Conservation (phyloP, 192 early-diverging fungal genomes). For the Powellomyces hirtus region DNA sequence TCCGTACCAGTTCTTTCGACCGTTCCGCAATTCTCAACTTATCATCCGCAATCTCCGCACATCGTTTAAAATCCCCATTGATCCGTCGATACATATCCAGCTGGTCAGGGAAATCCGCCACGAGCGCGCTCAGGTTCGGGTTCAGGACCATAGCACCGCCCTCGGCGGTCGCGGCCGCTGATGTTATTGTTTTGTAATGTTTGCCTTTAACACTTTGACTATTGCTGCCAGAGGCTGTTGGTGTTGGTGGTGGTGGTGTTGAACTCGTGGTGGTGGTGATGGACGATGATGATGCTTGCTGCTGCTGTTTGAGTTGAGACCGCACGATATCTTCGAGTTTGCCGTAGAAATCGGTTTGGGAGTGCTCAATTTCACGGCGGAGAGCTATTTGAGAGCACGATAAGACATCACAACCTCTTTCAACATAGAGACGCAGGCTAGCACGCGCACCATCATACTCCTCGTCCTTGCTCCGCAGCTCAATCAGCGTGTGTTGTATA, state of each 20-base stretch:
- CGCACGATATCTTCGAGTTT: conserved; percentile 18
- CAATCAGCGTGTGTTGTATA: conserved; percentile 6
- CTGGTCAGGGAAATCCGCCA: conserved; percentile 18
- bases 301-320: too few relatives aligned
- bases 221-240: too few relatives aligned
- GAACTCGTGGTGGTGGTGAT: too few relatives aligned
- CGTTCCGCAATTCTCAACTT: conserved; percentile 12
- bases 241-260: too few relatives aligned
- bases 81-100: conserved; percentile 8
- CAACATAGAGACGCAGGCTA: too few relatives aligned
- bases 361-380: background rate
- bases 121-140: background rate
- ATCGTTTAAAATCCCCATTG: background rate
- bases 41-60: conserved; percentile 14
- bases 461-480: conserved; percentile 13
- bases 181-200: too few relatives aligned
- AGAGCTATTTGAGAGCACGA: background rate
- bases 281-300: too few relatives aligned
- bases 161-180: too few relatives aligned
- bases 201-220: too few relatives aligned
- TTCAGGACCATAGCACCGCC: too few relatives aligned
- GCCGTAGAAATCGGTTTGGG: conserved; percentile 12
- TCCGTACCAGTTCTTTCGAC: conserved; percentile 8
- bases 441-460: conserved; percentile 9
- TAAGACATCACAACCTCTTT: background rate